These are phyloP conservation scores for Casuarina cunninghamiana DNA, from an alignment of 306 rosid species.

Conservation along the genomic window DNA sequence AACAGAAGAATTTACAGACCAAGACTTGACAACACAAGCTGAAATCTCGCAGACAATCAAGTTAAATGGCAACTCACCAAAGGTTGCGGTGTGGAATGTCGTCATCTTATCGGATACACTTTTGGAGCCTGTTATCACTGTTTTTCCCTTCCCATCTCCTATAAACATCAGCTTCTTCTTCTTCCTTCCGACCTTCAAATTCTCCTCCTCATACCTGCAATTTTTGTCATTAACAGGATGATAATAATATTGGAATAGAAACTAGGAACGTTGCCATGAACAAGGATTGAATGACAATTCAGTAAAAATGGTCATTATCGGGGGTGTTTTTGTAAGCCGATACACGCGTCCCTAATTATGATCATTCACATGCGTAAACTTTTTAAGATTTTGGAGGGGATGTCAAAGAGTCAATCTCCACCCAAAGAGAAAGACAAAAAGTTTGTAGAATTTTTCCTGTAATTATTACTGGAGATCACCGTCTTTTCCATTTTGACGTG, in stretches of 20 bases:
- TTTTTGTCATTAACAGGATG: neutral
- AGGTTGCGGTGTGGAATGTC: slow-evolving; percentile 93
- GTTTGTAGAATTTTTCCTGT: neutral
- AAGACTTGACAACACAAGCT: too few relatives aligned
- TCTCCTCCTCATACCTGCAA: slow-evolving; percentile 74
- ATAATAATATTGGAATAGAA: too few relatives aligned
- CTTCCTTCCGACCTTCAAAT: slow-evolving; percentile 87
- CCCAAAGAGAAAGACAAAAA: neutral
- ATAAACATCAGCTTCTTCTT: slow-evolving; percentile 77
- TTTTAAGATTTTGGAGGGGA: slow-evolving; percentile 13
- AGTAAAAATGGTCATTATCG: too few relatives aligned
- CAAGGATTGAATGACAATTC: too few relatives aligned
- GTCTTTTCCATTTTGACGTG: slow-evolving; percentile 13
- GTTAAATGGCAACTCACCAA: slow-evolving; percentile 51
- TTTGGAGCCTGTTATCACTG: slow-evolving; percentile 64
- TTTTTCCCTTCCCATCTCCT: slow-evolving; percentile 83
- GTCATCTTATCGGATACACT: slow-evolving; percentile 41
- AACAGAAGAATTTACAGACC: too few relatives aligned
- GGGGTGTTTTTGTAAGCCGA: slow-evolving; percentile 9
- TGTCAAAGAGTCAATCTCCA: slow-evolving; percentile 40
- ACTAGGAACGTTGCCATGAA: too few relatives aligned
- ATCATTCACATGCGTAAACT: slow-evolving; percentile 38
- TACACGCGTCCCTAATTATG: too few relatives aligned
- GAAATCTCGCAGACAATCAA: neutral
- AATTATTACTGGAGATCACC: neutral